Base-by-base conservation (phyloP, 257 asterid genomes). In the Craterostigma plantagineum region DNA sequence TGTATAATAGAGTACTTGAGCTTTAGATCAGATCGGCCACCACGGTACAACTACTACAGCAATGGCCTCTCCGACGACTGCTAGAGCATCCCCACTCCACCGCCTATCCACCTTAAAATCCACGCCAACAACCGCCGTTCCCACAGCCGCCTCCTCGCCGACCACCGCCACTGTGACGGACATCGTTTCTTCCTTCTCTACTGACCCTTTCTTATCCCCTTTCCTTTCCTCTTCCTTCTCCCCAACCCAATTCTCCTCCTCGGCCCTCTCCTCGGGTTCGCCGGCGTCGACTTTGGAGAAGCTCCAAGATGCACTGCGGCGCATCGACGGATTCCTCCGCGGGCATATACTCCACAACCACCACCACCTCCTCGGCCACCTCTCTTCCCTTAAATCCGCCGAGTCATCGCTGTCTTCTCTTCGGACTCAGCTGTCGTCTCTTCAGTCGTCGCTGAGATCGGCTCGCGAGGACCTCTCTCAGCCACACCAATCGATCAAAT, bases 221-320 rank as follows among this genome's bases (percentile, higher is more conserved):
- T 90, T 90, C 57, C 95, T 90, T 53, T 83, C 92, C 34, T 61
- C 92, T 0, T 78, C 73, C 49, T 90, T 90, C 66, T 64, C 72
- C 27, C 91, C 99, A 50, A 72, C 94, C 0, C 77, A 72, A 14
- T 90, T 90, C 76, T 90, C 99, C 60, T 83, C 99, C 58, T 70
- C 92, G 56, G 94, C 93, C 38, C 95, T 90, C 52, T 83, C 92
- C 51, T 75, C 95, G 50, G 92, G 95, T 56, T 90, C 92, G 46
- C 91, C 95, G 50, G 94, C 98, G 46, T 81, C 98, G 16, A 59
- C 92, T 30, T 79, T 90, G 42, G 98, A 90, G 52, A 83, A 82
- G 18, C 94, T 90, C 41, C 93, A 79, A 51, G 91, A 79, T 2
- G 92, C 91, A 17, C 77, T 90, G 58, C 81, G 81, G 51, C 74